These are phyloP conservation scores for Saturnispora ahearnii DNA, from an alignment of 805 yeast genomes.

Conservation along the genomic window DNA sequence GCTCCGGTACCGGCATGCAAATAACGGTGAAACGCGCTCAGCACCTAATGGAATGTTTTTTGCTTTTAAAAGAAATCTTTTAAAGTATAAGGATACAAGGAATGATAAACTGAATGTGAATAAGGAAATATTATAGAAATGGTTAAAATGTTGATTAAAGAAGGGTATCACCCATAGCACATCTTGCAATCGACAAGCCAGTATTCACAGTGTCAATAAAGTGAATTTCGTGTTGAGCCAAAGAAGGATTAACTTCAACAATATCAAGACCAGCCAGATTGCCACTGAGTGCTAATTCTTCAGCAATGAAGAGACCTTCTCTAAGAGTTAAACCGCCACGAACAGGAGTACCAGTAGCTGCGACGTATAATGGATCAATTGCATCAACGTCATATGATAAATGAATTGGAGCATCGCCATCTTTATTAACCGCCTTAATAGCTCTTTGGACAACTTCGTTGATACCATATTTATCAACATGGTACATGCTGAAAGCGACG, in stretches of 20 bases:
- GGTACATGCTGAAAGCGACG: constrained; percentile 90
- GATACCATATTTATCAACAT: constrained; percentile 89
- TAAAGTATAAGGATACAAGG: not conserved
- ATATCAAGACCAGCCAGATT: constrained; percentile 78
- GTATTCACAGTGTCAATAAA: constrained; percentile 79
- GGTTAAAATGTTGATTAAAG: constrained; percentile 29
- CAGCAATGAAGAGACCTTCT: constrained; percentile 89
- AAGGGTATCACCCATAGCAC: constrained; percentile 90
- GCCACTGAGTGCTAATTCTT: constrained; percentile 88
- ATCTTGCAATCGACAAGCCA: constrained; percentile 84
- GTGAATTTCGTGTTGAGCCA: constrained; percentile 70
- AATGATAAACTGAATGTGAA: not conserved
- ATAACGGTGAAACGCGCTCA: not conserved
- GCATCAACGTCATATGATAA: constrained; percentile 95
- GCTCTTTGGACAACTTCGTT: constrained; percentile 91
- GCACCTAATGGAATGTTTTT: not conserved
- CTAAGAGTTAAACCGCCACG: constrained; percentile 92
- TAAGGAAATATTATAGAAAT: not conserved
- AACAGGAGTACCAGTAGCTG: constrained; percentile 97
- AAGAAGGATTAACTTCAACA: constrained; percentile 87
- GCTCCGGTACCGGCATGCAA: constrained; percentile 4
- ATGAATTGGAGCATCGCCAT: constrained; percentile 65
- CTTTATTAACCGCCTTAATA: constrained; percentile 64
- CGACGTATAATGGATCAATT: constrained; percentile 87
- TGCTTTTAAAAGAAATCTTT: not conserved